A percentile compares a stretch with the other conserved stretches of the same genome.
phyloP scores from a whole-genome alignment of 441 rosid genomes.

The Erysimum cheiri region DNA sequence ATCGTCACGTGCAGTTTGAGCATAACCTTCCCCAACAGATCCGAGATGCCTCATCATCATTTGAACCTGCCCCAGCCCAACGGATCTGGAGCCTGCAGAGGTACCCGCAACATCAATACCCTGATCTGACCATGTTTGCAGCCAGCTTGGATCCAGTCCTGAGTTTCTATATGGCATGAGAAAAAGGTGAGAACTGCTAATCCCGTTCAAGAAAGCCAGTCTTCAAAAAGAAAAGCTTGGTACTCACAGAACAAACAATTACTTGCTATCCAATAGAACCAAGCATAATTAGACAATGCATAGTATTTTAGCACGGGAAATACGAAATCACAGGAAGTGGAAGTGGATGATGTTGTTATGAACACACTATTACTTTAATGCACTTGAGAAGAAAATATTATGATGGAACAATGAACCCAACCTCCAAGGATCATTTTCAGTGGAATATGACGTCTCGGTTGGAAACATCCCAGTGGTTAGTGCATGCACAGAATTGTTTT shows the following conservation, averaged over 20 bases:
- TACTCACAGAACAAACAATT: conserved; percentile 1
- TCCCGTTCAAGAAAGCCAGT: not conserved
- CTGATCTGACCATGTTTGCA: conserved; percentile 75
- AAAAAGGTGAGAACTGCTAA: conserved; percentile 24
- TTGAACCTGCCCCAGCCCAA: conserved; percentile 83
- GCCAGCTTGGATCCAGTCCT: conserved; percentile 79
- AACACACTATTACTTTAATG: conserved; percentile 4
- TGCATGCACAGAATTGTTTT: conserved; percentile 54
- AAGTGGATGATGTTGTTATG: not conserved
- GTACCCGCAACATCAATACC: conserved; percentile 86
- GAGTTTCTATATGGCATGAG: conserved; percentile 56
- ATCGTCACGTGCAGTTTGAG: conserved; percentile 89
- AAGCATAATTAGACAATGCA: not conserved
- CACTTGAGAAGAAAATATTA: conserved; percentile 2
- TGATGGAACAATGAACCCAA: conserved; percentile 43
- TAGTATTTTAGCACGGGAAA: not conserved
- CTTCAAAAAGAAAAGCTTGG: not conserved
- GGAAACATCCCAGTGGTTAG: conserved; percentile 71
- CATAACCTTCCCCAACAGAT: conserved; percentile 86
- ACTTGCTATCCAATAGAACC: not conserved
- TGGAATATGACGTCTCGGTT: conserved; percentile 60
- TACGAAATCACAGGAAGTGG: conserved; percentile 12
- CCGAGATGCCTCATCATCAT: conserved; percentile 99
- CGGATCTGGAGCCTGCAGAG: conserved; percentile 71
- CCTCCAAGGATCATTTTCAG: conserved; percentile 85